phyloP scores from a whole-genome alignment of 2,329 filamentous ascomycete species.

The Lojkania enalia region DNA sequence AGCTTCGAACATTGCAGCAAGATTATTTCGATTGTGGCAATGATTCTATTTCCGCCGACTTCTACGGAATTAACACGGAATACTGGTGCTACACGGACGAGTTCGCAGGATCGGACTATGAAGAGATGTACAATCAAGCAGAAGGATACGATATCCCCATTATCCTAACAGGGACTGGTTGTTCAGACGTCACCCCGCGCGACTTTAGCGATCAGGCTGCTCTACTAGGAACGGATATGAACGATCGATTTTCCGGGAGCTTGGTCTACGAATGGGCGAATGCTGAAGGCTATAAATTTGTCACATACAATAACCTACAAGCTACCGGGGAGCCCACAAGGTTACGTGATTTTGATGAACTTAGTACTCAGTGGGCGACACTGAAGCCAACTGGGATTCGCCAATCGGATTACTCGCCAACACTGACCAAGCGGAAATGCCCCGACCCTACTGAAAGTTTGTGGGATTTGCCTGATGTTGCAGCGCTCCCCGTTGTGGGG shows the following conservation, averaged over 20 bases:
- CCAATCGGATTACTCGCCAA: slow-evolving; percentile 8
- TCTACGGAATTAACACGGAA: slow-evolving; percentile 10
- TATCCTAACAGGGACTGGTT: slow-evolving; percentile 13
- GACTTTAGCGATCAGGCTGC: slow-evolving; percentile 13
- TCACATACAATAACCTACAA: slow-evolving; percentile 1
- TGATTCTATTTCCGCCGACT: slow-evolving; percentile 9
- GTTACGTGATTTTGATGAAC: slow-evolving; percentile 8
- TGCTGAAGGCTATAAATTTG: slow-evolving; percentile 9
- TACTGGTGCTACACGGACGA: slow-evolving; percentile 9
- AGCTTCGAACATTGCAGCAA: slow-evolving; percentile 2
- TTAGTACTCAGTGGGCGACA: slow-evolving; percentile 11
- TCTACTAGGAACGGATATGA: slow-evolving; percentile 16
- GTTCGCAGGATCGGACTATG: slow-evolving; percentile 11
- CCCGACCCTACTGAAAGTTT: slow-evolving; percentile 3
- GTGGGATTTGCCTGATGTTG: slow-evolving; percentile 7
- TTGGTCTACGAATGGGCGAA: slow-evolving; percentile 17
- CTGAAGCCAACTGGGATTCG: slow-evolving; percentile 12
- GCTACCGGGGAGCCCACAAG: slow-evolving; percentile 1
- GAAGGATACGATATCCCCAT: slow-evolving; percentile 14
- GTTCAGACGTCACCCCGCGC: background rate
- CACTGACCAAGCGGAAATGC: slow-evolving; percentile 8
- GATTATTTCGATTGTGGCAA: slow-evolving; percentile 17
- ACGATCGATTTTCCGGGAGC: slow-evolving; percentile 15
- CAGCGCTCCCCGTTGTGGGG: slow-evolving; percentile 10
- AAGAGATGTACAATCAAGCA: slow-evolving; percentile 9